Conservation (phyloP, 192 early-diverging fungal species). For the Coemansia asiatica region DNA sequence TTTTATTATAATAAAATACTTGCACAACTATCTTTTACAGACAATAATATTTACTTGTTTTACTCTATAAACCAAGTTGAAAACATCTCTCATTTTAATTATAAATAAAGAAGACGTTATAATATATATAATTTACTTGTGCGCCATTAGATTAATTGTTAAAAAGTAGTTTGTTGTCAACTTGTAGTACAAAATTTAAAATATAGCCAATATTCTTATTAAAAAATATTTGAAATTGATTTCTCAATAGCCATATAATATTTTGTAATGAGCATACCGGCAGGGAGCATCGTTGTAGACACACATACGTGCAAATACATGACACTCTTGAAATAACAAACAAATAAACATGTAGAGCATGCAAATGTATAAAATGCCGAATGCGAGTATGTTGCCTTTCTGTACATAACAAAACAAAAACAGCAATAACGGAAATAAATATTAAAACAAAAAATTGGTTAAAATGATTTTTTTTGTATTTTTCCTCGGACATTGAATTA, state of each 20-base stretch:
- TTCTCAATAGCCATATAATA: neutral
- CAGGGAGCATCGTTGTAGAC: neutral
- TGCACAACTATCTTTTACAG: neutral
- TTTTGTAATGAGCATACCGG: neutral
- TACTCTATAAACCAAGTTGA: neutral
- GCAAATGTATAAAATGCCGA: neutral
- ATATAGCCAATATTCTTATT: neutral
- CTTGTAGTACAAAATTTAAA: neutral
- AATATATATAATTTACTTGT: neutral
- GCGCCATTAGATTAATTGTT: neutral
- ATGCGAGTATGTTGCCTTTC: neutral
- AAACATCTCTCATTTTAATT: neutral
- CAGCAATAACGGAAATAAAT: too few species aligned
- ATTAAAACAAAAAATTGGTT: too few species aligned
- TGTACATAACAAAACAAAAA: neutral
- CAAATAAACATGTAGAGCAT: neutral
- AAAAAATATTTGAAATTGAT: neutral
- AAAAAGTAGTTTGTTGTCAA: neutral
- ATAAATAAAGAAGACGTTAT: neutral
- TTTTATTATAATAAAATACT: neutral
- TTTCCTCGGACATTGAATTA: too few species aligned
- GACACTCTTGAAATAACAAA: neutral
- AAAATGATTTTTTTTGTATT: too few species aligned
- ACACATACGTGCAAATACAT: neutral
- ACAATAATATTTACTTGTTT: neutral